Base-by-base conservation (phyloP, 2,329 filamentous ascomycete species). In the Ophiostoma sp. region DNA sequence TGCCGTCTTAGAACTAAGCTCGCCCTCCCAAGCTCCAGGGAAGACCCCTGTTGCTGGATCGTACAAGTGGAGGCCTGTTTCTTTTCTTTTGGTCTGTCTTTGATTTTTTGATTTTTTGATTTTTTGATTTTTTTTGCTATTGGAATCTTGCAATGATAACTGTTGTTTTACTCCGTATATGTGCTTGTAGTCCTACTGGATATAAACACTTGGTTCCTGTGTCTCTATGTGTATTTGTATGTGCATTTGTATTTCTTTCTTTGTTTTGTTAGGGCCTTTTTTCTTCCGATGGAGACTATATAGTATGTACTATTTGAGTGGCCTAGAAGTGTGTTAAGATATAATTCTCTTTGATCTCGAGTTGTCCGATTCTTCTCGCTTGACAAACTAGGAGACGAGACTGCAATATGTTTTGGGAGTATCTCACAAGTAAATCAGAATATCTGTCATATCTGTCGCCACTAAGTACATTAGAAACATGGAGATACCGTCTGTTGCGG, bases 61-160 rank as follows among this genome's bases (percentile, higher is more conserved):
- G 44, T 66, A 69, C 64, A 48, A 69, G 35, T 60, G 68, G 68
- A 41, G 35, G 23, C 23, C 60, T 17, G 20, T 54, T 41, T 70
- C 31, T 67, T 54, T 39, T 35, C 66, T 67, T 67, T 27, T 62
- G 39, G 15, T 13, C 15, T 8, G 1, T 23, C 10, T 60, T n/a
- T 44, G 36, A 54, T 48, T 36, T 66, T 31, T 44, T n/a, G 2
- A 6, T 62, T 62, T 33, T 15, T 20, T 27, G 4, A n/a, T 10
- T 23, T 7, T n/a, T 52, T 1, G 1, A 15, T 60, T 15, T 10
- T 13, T 17, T 33, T 62, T 62, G 1, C 6, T 35, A 2, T 13
- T n/a, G 3, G 41, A 48, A 15, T 48, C 39, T 41, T 48, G 5
- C 44, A 48, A 20, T 48, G 3, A 20, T 17, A 48, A 44, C 11